A percentile compares a stretch with the other conserved stretches of the same genome.
These are phyloP conservation scores for Acrodontium crateriforme DNA, from an alignment of 2,329 filamentous ascomycete species.

Conservation along the genomic window DNA sequence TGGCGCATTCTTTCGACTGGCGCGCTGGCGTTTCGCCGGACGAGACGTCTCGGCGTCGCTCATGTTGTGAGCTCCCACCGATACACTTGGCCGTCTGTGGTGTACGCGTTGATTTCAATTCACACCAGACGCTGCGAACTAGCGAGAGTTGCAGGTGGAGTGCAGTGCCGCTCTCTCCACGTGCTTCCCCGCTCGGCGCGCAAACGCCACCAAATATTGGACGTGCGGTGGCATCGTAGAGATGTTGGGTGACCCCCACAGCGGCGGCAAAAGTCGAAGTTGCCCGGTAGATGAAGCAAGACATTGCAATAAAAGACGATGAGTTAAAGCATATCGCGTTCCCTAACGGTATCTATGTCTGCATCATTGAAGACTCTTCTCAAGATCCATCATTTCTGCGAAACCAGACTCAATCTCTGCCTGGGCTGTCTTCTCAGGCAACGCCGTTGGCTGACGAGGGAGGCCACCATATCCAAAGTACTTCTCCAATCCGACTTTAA, in stretches of 20 bases:
- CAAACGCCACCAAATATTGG: too few species aligned
- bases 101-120: too few species aligned
- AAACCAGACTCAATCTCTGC: conserved; percentile 23
- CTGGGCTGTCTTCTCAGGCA: conserved; percentile 27
- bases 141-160: too few species aligned
- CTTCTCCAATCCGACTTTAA: conserved; percentile 49
- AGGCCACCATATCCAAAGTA: conserved; percentile 53
- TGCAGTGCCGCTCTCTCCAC: too few species aligned
- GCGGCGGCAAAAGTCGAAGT: background rate
- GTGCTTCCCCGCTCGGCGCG: too few species aligned
- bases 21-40: conserved; percentile 29
- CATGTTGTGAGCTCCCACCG: too few species aligned
- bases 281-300: conserved; percentile 1
- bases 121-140: too few species aligned
- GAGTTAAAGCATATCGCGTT: background rate
- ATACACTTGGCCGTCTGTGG: too few species aligned
- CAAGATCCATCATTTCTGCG: conserved; percentile 30
- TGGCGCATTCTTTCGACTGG: conserved; percentile 64
- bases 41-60: too few species aligned
- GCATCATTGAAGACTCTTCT: conserved; percentile 17
- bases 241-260: conserved; percentile 1
- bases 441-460: conserved; percentile 43
- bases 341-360: too few species aligned
- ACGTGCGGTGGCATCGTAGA: too few species aligned
- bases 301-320: too few species aligned